Conservation (phyloP, 73 alveolate species). For the Paramecium bursaria region DNA sequence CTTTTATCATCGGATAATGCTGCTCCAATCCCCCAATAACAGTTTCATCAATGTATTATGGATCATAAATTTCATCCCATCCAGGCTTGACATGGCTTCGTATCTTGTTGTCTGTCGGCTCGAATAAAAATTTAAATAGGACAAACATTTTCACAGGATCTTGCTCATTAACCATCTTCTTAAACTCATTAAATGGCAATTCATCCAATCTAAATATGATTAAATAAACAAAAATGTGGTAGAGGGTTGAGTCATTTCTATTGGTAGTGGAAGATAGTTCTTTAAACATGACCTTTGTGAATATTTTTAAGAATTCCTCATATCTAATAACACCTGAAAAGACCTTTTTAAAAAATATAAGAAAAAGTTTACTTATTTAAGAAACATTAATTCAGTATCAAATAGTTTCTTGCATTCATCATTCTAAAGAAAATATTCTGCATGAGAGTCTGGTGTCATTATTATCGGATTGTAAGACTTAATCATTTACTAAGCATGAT, state of each 20-base stretch:
- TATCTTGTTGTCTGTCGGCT: conserved; percentile 83
- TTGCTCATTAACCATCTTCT: conserved; percentile 85
- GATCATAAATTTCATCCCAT: conserved; percentile 95
- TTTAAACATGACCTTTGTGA: conserved; percentile 82
- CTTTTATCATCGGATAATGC: conserved; percentile 68
- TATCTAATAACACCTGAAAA: conserved; percentile 91
- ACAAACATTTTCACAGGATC: conserved; percentile 97
- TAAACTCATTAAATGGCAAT: conserved; percentile 90
- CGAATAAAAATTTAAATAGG: conserved; percentile 87
- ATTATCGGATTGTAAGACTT: conserved; percentile 88
- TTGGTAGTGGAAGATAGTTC: conserved; percentile 85
- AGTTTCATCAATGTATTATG: conserved; percentile 79
- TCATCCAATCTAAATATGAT: conserved; percentile 93
- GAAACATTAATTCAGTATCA: conserved; percentile 61
- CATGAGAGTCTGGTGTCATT: conserved; percentile 85
- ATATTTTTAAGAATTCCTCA: conserved; percentile 86
- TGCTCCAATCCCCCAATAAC: conserved; percentile 90
- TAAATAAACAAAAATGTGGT: conserved; percentile 88
- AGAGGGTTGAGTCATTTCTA: conserved; percentile 93
- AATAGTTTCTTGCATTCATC: conserved; percentile 34
- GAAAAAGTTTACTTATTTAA: conserved; percentile 72
- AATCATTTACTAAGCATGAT: conserved; percentile 80
- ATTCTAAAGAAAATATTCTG: conserved; percentile 79
- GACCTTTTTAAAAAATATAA: conserved; percentile 86
- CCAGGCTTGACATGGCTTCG: conserved; percentile 84